A percentile compares a stretch with the other conserved stretches of the same genome.
Evolutionary conservation across 2,329 filamentous ascomycete species (phyloP).

Genomic region (Colletotrichum chlorophyti): DNA sequence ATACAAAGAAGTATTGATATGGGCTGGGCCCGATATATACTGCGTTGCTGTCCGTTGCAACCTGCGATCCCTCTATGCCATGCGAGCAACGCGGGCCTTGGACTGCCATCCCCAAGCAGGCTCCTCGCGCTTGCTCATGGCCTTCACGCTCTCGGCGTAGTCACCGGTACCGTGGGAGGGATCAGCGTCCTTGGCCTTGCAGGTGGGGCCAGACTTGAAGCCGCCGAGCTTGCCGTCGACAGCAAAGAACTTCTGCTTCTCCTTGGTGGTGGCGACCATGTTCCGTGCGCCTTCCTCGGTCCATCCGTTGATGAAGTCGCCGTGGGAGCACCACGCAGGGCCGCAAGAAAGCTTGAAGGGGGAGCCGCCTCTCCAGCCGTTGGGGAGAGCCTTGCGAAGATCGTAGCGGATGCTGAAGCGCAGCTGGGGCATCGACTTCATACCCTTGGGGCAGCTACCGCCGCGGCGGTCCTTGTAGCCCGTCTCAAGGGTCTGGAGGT

Average conservation of each 20-base stretch:
- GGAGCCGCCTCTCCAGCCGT: constrained; percentile 50
- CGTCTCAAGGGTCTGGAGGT: constrained; percentile 33
- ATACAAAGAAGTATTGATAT: too few species aligned
- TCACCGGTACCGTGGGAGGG: constrained; percentile 47
- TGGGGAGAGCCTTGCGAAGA: constrained; percentile 47
- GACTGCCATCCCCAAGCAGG: too few species aligned
- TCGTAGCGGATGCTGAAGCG: constrained; percentile 56
- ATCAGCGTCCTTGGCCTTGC: constrained; percentile 46
- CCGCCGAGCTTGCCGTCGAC: constrained; percentile 43
- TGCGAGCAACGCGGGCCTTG: too few species aligned
- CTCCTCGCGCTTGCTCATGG: constrained; percentile 32
- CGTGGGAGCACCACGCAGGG: constrained; percentile 49
- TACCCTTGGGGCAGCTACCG: constrained; percentile 48
- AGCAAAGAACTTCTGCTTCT: constrained; percentile 45
- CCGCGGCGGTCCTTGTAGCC: constrained; percentile 36
- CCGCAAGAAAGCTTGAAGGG: constrained; percentile 52
- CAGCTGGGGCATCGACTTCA: constrained; percentile 53
- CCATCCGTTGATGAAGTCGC: constrained; percentile 59
- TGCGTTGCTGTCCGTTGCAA: too few species aligned
- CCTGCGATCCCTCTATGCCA: too few species aligned
- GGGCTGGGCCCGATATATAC: too few species aligned
- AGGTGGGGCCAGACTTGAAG: constrained; percentile 37
- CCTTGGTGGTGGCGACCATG: constrained; percentile 44
- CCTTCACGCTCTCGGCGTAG: constrained; percentile 42
- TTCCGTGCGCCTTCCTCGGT: constrained; percentile 45